These are phyloP conservation scores for Simmondsia chinensis DNA, from an alignment of 148 eudicot genomes.

Conservation along the genomic window DNA sequence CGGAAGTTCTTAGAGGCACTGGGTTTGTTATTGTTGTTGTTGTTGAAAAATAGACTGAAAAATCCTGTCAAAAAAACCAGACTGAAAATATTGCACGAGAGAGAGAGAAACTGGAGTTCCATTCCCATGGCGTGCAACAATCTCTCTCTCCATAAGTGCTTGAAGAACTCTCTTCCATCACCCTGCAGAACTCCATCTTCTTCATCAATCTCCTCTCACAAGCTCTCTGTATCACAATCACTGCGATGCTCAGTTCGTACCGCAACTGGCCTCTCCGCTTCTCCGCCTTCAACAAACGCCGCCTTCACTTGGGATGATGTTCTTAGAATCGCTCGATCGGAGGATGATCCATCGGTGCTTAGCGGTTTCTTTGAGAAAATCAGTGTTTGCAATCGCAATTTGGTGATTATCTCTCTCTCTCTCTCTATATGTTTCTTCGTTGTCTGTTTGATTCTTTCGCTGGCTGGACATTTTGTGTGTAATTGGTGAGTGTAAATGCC, in stretches of 20 bases:
- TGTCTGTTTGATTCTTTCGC: neutral
- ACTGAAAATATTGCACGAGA: no score
- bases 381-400: conserved; percentile 52
- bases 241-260: neutral
- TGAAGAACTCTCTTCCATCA: neutral
- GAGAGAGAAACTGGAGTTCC: no score
- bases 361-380: conserved; percentile 48
- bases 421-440: neutral
- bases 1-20: no score
- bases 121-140: conserved; percentile 19
- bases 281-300: conserved; percentile 5
- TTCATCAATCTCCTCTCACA: conserved; percentile 1
- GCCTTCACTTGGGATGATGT: conserved; percentile 77
- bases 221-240: conserved; percentile 1
- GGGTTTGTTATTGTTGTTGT: no score
- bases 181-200: conserved; percentile 1
- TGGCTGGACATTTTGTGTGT: neutral
- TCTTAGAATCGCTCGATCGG: conserved; percentile 20
- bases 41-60: no score
- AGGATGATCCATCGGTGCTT: conserved; percentile 35
- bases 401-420: conserved; percentile 16
- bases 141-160: conserved; percentile 2
- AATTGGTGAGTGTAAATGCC: neutral
- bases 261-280: conserved; percentile 4
- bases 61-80: no score